Percentiles rank a stretch among this genome's conserved stretches.
Conservation (phyloP, 2,329 filamentous ascomycete species). For the Aspergillus flavus region DNA sequence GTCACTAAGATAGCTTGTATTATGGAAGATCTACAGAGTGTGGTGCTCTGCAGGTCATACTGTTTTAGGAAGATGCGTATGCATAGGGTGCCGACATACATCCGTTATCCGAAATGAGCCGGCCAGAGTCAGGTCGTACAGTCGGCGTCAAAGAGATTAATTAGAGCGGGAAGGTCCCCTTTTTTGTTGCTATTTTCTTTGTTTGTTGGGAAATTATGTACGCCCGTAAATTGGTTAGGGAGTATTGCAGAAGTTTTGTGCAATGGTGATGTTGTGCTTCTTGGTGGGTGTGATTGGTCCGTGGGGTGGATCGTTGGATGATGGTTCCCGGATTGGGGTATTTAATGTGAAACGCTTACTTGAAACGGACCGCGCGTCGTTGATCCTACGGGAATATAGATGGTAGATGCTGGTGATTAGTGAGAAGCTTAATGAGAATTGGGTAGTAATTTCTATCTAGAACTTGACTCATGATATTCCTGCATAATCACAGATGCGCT, state of each 20-base stretch:
- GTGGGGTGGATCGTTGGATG: background rate
- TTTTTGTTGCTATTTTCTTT: background rate
- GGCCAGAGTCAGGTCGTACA: background rate
- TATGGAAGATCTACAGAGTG: too few relatives aligned
- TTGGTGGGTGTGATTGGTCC: background rate
- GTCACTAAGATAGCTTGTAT: too few relatives aligned
- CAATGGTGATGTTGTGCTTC: background rate
- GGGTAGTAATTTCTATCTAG: constrained; percentile 14
- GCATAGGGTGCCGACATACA: too few relatives aligned
- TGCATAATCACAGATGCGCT: constrained; percentile 38
- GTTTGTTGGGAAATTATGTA: background rate
- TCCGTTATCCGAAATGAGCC: background rate
- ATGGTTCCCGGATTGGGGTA: background rate
- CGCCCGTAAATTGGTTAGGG: background rate
- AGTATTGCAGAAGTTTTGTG: background rate
- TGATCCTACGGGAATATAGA: background rate
- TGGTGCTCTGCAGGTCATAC: too few relatives aligned
- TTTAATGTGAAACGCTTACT: constrained; percentile 6
- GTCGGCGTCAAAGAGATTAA: background rate
- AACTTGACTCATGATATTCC: constrained; percentile 37
- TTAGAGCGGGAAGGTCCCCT: background rate
- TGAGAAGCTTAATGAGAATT: background rate
- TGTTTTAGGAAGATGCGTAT: background rate
- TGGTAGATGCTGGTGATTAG: background rate
- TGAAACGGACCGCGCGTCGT: constrained; percentile 5